A percentile compares a stretch with the other conserved stretches of the same genome.
Conservation (phyloP, 495 filamentous ascomycete genomes). For the Trypethelium eluteriae region DNA sequence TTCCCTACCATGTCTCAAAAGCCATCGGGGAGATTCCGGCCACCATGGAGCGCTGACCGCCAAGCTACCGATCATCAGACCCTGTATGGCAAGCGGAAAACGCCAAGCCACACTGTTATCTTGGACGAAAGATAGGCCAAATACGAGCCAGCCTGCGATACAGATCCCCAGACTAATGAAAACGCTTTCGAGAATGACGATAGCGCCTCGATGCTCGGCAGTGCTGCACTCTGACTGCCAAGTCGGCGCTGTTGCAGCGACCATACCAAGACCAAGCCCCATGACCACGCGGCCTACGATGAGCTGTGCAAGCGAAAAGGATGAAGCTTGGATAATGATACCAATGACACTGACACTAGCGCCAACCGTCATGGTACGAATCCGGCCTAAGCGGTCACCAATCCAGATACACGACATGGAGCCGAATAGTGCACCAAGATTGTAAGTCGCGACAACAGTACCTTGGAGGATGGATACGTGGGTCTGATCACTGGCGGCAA, state of each 20-base stretch:
- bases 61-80: not conserved
- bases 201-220: conserved; percentile 38
- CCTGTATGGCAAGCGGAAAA: conserved; percentile 13
- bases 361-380: conserved; percentile 31
- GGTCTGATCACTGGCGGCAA: conserved; percentile 35
- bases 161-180: conserved; percentile 40
- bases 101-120: conserved; percentile 13
- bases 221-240: conserved; percentile 47
- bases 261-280: conserved; percentile 45
- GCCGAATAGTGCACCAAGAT: conserved; percentile 30
- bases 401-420: conserved; percentile 30
- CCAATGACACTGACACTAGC: conserved; percentile 28
- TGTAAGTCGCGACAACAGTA: conserved; percentile 31
- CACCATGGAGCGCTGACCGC: conserved; percentile 5
- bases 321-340: conserved; percentile 30
- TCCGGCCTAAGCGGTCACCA: conserved; percentile 27
- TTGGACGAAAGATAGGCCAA: conserved; percentile 23
- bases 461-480: conserved; percentile 41
- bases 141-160: conserved; percentile 15
- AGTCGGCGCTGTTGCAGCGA: conserved; percentile 45
- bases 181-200: conserved; percentile 43
- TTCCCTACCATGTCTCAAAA: conserved; percentile 11
- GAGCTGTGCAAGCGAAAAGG: conserved; percentile 39
- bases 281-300: conserved; percentile 44
- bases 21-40: conserved; percentile 13